Conservation (phyloP, 2,329 filamentous ascomycete species). For the Sphaerulina populicola region DNA sequence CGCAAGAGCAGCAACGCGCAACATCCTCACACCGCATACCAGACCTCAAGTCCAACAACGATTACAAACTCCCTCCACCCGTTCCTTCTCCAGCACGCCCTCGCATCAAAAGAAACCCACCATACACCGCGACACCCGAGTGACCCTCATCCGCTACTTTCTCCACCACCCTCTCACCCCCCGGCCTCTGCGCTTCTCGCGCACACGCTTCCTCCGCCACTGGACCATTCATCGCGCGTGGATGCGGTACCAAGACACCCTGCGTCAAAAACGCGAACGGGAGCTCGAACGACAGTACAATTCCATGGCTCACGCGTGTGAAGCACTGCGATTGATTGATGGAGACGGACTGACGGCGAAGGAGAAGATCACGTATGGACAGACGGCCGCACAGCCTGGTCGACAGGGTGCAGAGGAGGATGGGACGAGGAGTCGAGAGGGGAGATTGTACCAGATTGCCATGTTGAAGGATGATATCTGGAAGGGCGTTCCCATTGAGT, state of each 20-base stretch:
- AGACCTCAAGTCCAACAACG: neutral
- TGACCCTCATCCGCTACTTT: constrained; percentile 54
- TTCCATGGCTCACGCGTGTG: constrained; percentile 75
- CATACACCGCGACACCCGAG: too few species aligned
- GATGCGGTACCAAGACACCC: constrained; percentile 67
- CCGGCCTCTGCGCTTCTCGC: constrained; percentile 77
- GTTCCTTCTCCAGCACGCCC: neutral
- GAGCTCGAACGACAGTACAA: constrained; percentile 74
- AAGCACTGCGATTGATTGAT: constrained; percentile 59
- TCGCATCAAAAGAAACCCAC: neutral
- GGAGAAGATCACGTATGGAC: constrained; percentile 23
- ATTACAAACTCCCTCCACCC: neutral
- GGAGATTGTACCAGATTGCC: constrained; percentile 73
- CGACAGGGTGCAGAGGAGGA: constrained; percentile 39
- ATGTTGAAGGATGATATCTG: constrained; percentile 88
- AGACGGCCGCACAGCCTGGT: constrained; percentile 26
- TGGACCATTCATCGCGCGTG: constrained; percentile 99
- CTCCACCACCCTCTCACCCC: constrained; percentile 60
- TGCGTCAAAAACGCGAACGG: constrained; percentile 54
- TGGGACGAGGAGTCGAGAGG: constrained; percentile 28
- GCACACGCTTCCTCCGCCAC: constrained; percentile 79
- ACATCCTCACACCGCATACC: neutral
- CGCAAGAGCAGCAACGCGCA: too few species aligned
- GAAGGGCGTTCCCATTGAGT: constrained; percentile 80
- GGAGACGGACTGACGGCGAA: constrained; percentile 34